These are phyloP conservation scores for Neurospora cerealis DNA, from an alignment of 495 filamentous ascomycete species.

Conservation along the genomic window DNA sequence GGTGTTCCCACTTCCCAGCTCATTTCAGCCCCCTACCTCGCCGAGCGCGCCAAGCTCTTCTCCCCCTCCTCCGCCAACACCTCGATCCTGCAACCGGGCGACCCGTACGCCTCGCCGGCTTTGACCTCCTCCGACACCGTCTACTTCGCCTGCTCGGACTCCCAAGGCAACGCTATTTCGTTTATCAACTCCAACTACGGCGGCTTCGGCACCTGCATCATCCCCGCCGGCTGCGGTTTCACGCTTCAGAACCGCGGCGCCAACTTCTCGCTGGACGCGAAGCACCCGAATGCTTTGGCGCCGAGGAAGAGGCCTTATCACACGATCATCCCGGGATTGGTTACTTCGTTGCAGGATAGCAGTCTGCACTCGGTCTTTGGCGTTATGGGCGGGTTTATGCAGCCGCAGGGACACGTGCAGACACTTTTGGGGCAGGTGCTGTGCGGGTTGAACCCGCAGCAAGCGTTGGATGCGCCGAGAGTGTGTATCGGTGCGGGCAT, in stretches of 20 bases:
- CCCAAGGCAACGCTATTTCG: constrained; percentile 74
- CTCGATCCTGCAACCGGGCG: constrained; percentile 39
- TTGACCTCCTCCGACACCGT: constrained; percentile 77
- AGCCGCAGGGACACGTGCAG: constrained; percentile 95
- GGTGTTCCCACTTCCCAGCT: constrained; percentile 53
- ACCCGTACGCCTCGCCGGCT: constrained; percentile 44
- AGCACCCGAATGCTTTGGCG: constrained; percentile 69
- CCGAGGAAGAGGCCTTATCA: constrained; percentile 91
- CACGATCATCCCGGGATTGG: constrained; percentile 90
- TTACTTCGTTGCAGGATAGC: constrained; percentile 64
- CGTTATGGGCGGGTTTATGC: constrained; percentile 99
- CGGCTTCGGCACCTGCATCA: constrained; percentile 81
- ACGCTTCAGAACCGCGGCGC: constrained; percentile 90
- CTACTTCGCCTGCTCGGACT: constrained; percentile 80
- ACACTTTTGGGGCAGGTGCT: constrained; percentile 84
- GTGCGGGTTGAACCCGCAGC: constrained; percentile 77
- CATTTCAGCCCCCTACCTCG: constrained; percentile 41
- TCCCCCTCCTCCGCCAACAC: constrained; percentile 14
- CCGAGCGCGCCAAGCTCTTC: constrained; percentile 31
- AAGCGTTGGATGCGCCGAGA: constrained; percentile 81
- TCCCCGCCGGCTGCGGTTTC: constrained; percentile 78
- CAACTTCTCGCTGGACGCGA: constrained; percentile 57
- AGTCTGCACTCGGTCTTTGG: constrained; percentile 78
- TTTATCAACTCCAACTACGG: constrained; percentile 96
- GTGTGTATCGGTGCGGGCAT: constrained; percentile 70